A percentile compares a stretch with the other conserved stretches of the same genome.
phyloP scores from a whole-genome alignment of 495 filamentous ascomycete species.

The Tuber magnatum region DNA sequence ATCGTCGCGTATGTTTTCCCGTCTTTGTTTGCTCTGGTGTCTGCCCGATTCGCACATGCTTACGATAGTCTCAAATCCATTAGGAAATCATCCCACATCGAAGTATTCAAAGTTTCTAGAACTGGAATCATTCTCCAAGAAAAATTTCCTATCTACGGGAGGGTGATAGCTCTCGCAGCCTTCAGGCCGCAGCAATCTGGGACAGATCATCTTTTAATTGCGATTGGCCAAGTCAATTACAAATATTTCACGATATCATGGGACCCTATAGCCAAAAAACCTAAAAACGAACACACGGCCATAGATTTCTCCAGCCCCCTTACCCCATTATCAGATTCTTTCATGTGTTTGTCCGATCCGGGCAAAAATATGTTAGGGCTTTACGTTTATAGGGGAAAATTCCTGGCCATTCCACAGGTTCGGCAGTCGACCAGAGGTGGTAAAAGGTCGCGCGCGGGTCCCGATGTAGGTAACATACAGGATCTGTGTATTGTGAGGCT shows the following conservation, averaged over 20 bases:
- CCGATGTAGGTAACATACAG: constrained; percentile 52
- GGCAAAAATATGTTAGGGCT: constrained; percentile 71
- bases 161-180: constrained; percentile 75
- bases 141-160: constrained; percentile 58
- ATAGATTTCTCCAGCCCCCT: constrained; percentile 45
- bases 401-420: constrained; percentile 66
- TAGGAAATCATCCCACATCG: constrained; percentile 86
- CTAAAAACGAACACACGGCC: constrained; percentile 31
- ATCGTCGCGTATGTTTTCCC: constrained; percentile 67
- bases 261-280: constrained; percentile 50
- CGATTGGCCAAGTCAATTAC: constrained; percentile 80
- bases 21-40: neutral
- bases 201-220: constrained; percentile 86
- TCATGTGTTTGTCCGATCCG: constrained; percentile 61
- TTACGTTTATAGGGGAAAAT: constrained; percentile 80
- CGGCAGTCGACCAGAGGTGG: constrained; percentile 40
- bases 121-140: constrained; percentile 46
- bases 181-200: constrained; percentile 63
- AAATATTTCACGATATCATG: constrained; percentile 67
- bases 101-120: constrained; percentile 62
- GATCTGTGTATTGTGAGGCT: constrained; percentile 67
- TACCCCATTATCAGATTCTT: neutral
- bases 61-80: constrained; percentile 1
- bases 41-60: constrained; percentile 10
- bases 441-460: constrained; percentile 44